phyloP scores from a whole-genome alignment of 2,329 filamentous ascomycete species.

The Penicillium sp. region DNA sequence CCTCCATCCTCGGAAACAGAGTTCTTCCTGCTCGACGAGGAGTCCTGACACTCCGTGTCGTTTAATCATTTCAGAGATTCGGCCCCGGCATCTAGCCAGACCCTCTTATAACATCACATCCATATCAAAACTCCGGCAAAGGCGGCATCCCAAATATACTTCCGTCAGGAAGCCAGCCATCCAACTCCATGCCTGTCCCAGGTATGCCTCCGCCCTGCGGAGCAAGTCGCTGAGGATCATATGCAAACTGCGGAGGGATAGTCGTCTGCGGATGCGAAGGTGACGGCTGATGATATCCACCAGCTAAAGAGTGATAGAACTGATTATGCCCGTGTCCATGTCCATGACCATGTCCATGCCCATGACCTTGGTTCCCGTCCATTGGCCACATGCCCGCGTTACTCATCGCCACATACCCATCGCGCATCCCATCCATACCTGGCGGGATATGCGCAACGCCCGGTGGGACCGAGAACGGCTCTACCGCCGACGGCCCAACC shows the following conservation, averaged over 20 bases:
- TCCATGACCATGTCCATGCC: constrained; percentile 4
- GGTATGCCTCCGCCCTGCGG: constrained; percentile 18
- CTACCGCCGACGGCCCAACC: constrained; percentile 9
- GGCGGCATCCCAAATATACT: constrained; percentile 33
- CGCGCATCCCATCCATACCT: constrained; percentile 24
- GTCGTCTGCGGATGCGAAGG: constrained; percentile 22
- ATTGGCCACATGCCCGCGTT: constrained; percentile 28
- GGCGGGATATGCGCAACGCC: constrained; percentile 18
- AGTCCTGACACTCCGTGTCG: not conserved
- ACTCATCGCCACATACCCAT: constrained; percentile 28
- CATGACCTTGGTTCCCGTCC: constrained; percentile 15
- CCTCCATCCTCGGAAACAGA: not conserved
- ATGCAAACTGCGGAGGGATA: constrained; percentile 28
- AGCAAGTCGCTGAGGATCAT: constrained; percentile 25
- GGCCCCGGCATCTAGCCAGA: not conserved
- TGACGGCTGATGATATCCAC: constrained; percentile 27
- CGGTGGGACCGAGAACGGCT: constrained; percentile 19
- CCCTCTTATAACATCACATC: not conserved
- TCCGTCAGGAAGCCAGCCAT: constrained; percentile 37
- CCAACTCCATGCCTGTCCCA: constrained; percentile 33
- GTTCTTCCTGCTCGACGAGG: not conserved
- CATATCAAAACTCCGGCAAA: constrained; percentile 32
- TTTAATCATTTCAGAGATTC: not conserved
- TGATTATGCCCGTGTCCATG: constrained; percentile 10
- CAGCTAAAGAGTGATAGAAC: constrained; percentile 18